Percentiles rank a stretch among this genome's conserved stretches.
phyloP scores from a whole-genome alignment of 2,329 filamentous ascomycete genomes.

The Calonectria pteridis region DNA sequence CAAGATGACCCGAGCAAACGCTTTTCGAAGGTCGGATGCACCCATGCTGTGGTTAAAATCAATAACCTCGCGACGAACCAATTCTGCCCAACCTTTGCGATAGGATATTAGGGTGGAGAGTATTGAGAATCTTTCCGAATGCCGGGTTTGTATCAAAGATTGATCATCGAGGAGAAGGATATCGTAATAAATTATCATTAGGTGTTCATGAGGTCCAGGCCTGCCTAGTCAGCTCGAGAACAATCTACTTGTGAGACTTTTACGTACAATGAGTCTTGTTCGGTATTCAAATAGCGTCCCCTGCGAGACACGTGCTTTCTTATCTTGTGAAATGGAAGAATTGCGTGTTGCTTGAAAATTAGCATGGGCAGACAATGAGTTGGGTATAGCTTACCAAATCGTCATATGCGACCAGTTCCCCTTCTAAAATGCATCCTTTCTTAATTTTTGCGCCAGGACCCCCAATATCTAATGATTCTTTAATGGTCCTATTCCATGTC shows the following conservation, averaged over 20 bases:
- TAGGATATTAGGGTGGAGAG: slow-evolving; percentile 67
- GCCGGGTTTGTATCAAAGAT: slow-evolving; percentile 63
- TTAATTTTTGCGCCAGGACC: slow-evolving; percentile 69
- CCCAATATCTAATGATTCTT: slow-evolving; percentile 73
- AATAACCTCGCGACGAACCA: slow-evolving; percentile 76
- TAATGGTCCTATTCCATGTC: slow-evolving; percentile 62
- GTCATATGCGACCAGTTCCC: slow-evolving; percentile 84
- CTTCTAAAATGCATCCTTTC: slow-evolving; percentile 81
- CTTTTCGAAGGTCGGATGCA: slow-evolving; percentile 66
- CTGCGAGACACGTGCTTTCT: slow-evolving; percentile 83
- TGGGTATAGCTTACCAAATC: slow-evolving; percentile 60
- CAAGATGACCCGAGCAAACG: slow-evolving; percentile 76
- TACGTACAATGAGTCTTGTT: slow-evolving; percentile 74
- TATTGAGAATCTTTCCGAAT: slow-evolving; percentile 71
- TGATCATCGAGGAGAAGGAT: slow-evolving; percentile 66
- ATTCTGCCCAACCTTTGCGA: slow-evolving; percentile 71
- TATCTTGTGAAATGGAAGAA: slow-evolving; percentile 85
- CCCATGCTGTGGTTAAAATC: slow-evolving; percentile 71
- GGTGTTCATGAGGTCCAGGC: slow-evolving; percentile 62
- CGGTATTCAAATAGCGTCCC: slow-evolving; percentile 75
- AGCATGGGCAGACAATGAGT: background rate
- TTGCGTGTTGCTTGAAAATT: slow-evolving; percentile 62
- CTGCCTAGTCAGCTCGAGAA: slow-evolving; percentile 50
- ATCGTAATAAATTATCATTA: slow-evolving; percentile 75
- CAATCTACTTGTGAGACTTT: background rate